Base-by-base conservation (phyloP, 2,329 filamentous ascomycete species). In the Colletotrichum acutatum region DNA sequence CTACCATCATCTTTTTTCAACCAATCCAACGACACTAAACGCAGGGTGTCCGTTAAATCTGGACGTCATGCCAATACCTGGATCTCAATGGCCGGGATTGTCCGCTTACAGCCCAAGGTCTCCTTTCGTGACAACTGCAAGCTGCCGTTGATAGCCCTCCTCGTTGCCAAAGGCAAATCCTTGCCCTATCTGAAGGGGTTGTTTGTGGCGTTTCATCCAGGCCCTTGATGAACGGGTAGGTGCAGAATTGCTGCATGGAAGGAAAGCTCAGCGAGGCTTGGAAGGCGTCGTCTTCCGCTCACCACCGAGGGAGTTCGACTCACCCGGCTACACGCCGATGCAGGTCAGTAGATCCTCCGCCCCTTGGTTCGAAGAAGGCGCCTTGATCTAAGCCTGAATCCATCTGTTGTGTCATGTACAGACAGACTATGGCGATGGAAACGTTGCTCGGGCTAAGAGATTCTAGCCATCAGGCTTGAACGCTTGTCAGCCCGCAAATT, bases 191-290 rank as follows among this genome's bases (percentile, higher is more conserved):
- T 83, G 80, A 82, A 81, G 76, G 75, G 78, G 76, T 78, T 84
- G 83, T 84, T 83, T 85, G 84, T 85, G 84, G 84, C 84, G 82
- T 83, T 82, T 86, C 80, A 79, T 83, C 83, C 82, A 81, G 82
- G 80, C 78, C 77, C 83, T 82, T 84, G 80, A 82, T 79, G 80
- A 81, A 79, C 86, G 86, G 86, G 79, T 87, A 81, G 79, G 78
- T 86, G 86, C 86, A 88, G 84, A 78, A 78, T 77, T 82, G 78
- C 82, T 83, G 83, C 84, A 83, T 83, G 79, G 80, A 80, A 81
- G 79, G 80, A 79, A 79, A 79, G 78, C 76, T 78, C 78, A 77
- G 78, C 77, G 77, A 76, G 70, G 75, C 71, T 68, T 74, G 69
- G 71, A 67, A 73, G 56, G n/a, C 61, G 56, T 60, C 63, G 46